Evolutionary conservation across 164 flowering plant genomes (phyloP), one percentile per base, ranked within the genome.

Genomic region (Vitis rupestris): DNA sequence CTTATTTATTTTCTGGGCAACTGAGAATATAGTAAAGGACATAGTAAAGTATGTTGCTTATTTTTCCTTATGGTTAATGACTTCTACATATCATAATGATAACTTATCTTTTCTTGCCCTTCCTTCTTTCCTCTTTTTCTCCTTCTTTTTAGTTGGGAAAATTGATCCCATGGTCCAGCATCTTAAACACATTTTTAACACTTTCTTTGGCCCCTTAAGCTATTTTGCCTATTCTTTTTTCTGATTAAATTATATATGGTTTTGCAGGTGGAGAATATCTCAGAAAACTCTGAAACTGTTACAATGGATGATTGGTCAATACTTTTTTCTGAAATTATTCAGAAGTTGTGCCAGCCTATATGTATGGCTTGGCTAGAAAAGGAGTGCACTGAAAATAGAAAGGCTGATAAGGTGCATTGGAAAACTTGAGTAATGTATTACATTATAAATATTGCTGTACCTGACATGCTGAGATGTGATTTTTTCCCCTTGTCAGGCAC

Each of bases 331-430:
- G 66, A 81, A 67, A 74, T 82, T 58, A 74, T 95, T 61, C 82
- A 73, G 61, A 82, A 76, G 59, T 82, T 79, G 19, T 75, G 80
- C 76, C 80, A 59, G 73, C 78, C 83, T 64, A 67, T 85, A 69
- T 90, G 84, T 75, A 57, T 75, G 63, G 70, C 78, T 72, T 95
- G 99, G 99, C 84, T 95, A 69, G 85, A 82, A 73, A 81, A 84
- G 58, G 98, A 91, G 70, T 50, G 55, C 69, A 30, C 80, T 15
- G 74, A 73, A 74, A 77, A 66, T 61, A 78, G 70, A 64, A 75
- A 72, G 53, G 59, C 72, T 60, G 73, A 87, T 67, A 76, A 71
- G 93, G 97, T 88, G 81, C 17, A 3, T 75, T 65, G 30, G 52
- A 58, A 51, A 37, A 52, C 2, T 29, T 37, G 44, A 50, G 14